Evolutionary conservation across 441 rosid species (phyloP), one percentile per base, ranked within the genome.

Genomic region (Gossypium davidsonii): DNA sequence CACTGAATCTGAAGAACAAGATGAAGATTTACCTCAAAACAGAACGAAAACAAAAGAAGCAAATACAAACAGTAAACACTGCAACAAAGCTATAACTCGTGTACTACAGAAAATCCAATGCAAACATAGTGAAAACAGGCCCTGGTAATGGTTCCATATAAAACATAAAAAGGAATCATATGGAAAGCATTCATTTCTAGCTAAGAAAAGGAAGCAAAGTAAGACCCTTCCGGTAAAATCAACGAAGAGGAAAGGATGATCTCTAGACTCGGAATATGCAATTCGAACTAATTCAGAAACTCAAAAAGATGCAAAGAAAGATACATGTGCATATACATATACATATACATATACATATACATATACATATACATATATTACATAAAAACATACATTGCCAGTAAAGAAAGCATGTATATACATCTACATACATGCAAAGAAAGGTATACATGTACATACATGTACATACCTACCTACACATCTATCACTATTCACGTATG

Each of bases 1-100:
- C 77, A 21, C 51, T 60, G 70, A 73, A 75, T 79, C 88, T 79
- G 79, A 78, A 76, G 70, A 74, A 77, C 4, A 67, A 77, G 15
- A 64, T 58, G 72, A 78, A 74, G 20, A 46, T 34, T 75, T 61
- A 70, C 74, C 81, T 52, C 75, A 69, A 67, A 31, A 69, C 21
- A 67, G 58, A 17, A 17, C 4, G 6, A 8, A 61, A 23, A 66
- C 20, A 46, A 60, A 25, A 3, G 48, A 49, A 71, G 44, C 62
- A 66, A 25, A 7, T 39, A 65, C 12, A 9, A 55, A 78, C 3
- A 31, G 34, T 0, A 31, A 51, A 51, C 25, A 55, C 26, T 28
- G 21, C 57, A 57, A 77, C 65, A 71, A 69, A 67, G 67, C 55
- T 12, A 68, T 9, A 28, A 25, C 25, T n/a, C 39, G 46, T 14